Base-by-base conservation (phyloP, 202 grass and related monocot genomes). In the Schoenoplectus triqueter region DNA sequence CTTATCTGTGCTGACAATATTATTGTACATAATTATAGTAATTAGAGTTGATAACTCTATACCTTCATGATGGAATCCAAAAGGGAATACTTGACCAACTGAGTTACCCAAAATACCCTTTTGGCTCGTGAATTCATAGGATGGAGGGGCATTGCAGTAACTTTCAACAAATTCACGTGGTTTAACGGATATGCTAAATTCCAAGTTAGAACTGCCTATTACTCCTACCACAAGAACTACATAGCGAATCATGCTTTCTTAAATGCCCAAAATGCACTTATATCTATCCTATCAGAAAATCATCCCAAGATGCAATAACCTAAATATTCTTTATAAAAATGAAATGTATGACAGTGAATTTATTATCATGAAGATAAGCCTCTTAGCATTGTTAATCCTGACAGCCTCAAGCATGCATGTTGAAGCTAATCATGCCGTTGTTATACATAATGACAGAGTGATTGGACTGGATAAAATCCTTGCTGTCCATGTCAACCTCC, bases 391-490 rank as follows among this genome's bases (percentile, higher is more conserved):
- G 59, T 88, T 93, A 84, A 96, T 93, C 86, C 93, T 90, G 56
- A 86, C 75, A 55, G 1, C 91, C 82, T 96, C 93, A 2, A 95
- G 85, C 93, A 95, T 95, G 83, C 31, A 31, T 31, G 31, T 91
- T 91, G 77, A 95, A 95, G 86, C 93, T 95, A 82, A 95, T 95
- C 93, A 95, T 95, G 81, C 89, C 93, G 84, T 95, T 95, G 89
- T 95, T 95, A 85, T 95, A 95, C 93, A 93, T 19, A 87, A 92
- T 81, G 90, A 91, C 55, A 31, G 31, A 31, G 31, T 31, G 31
- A 31, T 31, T 31, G 31, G 31, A 31, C 31, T 1, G 31, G 31
- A 96, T 96, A 83, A 96, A 96, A 6, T 91, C 93, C 93, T 93
- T 96, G 40, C 91, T 91, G 13, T 91, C 93, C 91, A 96, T 93